These are phyloP conservation scores for Puccinia horiana DNA, from an alignment of 1,284 basidiomycete genomes.

Conservation along the genomic window DNA sequence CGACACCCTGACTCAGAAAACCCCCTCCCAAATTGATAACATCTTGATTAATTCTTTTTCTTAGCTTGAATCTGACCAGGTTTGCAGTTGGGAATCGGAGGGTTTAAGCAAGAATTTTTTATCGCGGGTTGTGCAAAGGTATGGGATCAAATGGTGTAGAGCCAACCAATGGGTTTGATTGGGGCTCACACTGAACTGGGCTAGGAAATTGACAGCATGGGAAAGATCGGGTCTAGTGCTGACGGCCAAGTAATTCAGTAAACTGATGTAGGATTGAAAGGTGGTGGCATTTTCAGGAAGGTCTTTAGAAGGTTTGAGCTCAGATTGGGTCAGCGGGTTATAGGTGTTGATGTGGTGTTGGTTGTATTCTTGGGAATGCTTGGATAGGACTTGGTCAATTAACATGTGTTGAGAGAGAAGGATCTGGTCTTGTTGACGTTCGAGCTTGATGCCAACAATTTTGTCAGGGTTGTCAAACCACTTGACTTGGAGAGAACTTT, in stretches of 20 bases:
- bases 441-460: too few species aligned
- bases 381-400: background rate
- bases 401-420: background rate
- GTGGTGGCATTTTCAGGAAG: background rate
- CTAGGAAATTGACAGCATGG: constrained; percentile 5
- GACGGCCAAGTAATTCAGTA: constrained; percentile 15
- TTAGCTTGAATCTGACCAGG: too few species aligned
- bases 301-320: background rate
- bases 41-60: too few species aligned
- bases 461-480: background rate
- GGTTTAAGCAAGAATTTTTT: background rate
- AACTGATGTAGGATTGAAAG: constrained; percentile 25
- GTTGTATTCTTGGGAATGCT: background rate
- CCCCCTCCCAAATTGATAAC: too few species aligned
- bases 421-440: background rate
- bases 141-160: background rate
- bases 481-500: background rate
- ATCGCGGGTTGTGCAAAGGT: background rate
- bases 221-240: background rate
- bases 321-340: background rate
- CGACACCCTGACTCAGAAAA: too few species aligned
- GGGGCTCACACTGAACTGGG: background rate
- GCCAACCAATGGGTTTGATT: background rate
- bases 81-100: too few species aligned
- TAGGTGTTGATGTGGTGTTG: background rate